Evolutionary conservation across 768 basidiomycete genomes (phyloP), one percentile per base, ranked within the genome.

Genomic region (Mycena haematopus): DNA sequence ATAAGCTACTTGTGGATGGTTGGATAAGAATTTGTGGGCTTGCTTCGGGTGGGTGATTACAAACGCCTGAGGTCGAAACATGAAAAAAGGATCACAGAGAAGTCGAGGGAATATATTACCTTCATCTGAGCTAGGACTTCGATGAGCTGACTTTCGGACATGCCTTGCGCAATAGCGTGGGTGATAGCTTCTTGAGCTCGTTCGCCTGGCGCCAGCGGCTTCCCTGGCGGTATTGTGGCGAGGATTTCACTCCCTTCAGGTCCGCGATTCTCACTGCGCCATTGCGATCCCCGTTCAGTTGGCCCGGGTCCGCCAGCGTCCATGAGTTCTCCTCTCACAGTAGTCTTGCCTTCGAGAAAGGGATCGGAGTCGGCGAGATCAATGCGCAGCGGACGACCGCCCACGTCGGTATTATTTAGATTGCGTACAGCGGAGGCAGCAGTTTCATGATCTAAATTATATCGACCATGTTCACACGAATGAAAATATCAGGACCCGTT

Each of bases 71-170:
- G 55, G 40, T 56, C 52, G 36, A 40, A 21, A 60, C 33, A 29
- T 44, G 33, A 50, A 56, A 31, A 45, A 40, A 45, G 27, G 36
- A 52, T 33, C 47, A 62, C 65, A 50, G 69, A 73, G 13, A 62
- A 59, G 29, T 46, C 51, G 36, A 42, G 46, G 68, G 52, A 58
- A 19, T 51, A 54, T 76, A 83, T 71, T 73, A 96, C 97, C 89
- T 99, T 99, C 91, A 96, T 96, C 75, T 97, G 94, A n/a, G 91
- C 91, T 68, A 99, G 79, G 10, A 98, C 91, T 76, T 99, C 96
- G 77, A 96, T 87, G 65, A 96, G 79, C 71, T 96, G 93, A 40
- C 80, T 82, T 0, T 94, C 93, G 56, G 86, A 85, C 81, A 96
- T 92, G 29, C 80, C 86, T 44, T 52, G 8, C 19, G 91, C 96